Percentiles rank a stretch among this genome's conserved stretches.
These are phyloP conservation scores for Fusarium clavum DNA, from an alignment of 2,329 filamentous ascomycete genomes.

Conservation along the genomic window DNA sequence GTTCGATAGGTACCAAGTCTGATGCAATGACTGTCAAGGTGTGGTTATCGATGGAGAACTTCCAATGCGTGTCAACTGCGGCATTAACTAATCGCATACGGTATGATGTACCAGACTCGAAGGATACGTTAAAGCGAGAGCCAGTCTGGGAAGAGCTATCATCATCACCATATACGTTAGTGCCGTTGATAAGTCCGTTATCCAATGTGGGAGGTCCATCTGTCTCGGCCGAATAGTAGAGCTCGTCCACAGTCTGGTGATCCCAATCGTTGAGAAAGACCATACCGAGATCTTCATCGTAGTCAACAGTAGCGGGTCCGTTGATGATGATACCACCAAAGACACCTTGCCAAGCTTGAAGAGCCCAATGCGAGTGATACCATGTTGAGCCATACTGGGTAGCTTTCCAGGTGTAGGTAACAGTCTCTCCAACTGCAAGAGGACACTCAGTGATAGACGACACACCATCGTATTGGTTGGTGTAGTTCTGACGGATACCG, in stretches of 20 bases:
- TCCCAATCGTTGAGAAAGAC: constrained; percentile 71
- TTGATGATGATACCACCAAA: constrained; percentile 71
- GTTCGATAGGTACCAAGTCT: constrained; percentile 69
- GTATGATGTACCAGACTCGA: constrained; percentile 58
- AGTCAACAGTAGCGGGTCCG: constrained; percentile 67
- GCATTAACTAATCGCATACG: constrained; percentile 62
- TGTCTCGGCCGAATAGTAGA: constrained; percentile 43
- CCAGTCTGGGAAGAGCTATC: constrained; percentile 43
- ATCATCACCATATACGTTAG: constrained; percentile 52
- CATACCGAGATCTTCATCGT: constrained; percentile 72
- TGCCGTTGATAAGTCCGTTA: constrained; percentile 61
- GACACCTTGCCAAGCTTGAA: constrained; percentile 65
- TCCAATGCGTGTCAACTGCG: constrained; percentile 57
- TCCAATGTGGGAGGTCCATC: constrained; percentile 53
- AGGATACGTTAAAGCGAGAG: constrained; percentile 52
- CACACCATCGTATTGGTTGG: constrained; percentile 68
- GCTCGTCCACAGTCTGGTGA: constrained; percentile 57
- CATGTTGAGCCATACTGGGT: constrained; percentile 66
- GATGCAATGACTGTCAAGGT: constrained; percentile 66
- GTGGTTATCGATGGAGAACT: constrained; percentile 68
- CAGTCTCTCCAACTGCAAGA: constrained; percentile 60
- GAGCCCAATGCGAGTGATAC: constrained; percentile 71
- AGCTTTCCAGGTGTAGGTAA: constrained; percentile 69
- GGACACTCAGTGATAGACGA: constrained; percentile 62
- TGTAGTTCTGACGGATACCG: constrained; percentile 68